Evolutionary conservation across 352 stramenopile genomes (phyloP).

Genomic region (Nothophytophthora sp.): DNA sequence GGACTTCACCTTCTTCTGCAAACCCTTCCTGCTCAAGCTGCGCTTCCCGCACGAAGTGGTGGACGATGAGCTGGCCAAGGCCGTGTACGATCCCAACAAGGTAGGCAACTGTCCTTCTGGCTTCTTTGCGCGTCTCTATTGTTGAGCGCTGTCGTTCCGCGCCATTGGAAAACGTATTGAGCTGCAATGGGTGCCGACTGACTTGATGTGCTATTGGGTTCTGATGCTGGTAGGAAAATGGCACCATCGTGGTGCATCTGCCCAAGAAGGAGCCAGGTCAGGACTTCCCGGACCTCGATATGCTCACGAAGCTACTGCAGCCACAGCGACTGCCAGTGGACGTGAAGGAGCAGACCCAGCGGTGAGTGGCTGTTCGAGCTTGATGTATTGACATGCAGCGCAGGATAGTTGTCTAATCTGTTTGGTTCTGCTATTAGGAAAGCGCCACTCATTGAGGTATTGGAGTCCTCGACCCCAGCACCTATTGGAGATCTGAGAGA

Average conservation of each 20-base stretch:
- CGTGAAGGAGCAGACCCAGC: conserved; percentile 26
- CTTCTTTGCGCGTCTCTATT: too few species aligned
- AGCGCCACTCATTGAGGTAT: conserved; percentile 83
- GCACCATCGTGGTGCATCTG: conserved; percentile 92
- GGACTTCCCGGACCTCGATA: conserved; percentile 92
- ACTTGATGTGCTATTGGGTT: too few species aligned
- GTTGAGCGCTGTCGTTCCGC: too few species aligned
- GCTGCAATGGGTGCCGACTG: conserved; percentile 1
- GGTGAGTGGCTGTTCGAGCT: conserved; percentile 22
- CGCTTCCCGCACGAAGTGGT: conserved; percentile 90
- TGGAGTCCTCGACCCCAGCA: conserved; percentile 37
- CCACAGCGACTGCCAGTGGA: conserved; percentile 47
- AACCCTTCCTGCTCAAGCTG: conserved; percentile 98
- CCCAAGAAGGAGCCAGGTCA: conserved; percentile 87
- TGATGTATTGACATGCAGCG: neutral
- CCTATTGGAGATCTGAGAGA: conserved; percentile 26
- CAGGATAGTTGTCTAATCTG: neutral
- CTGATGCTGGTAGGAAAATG: conserved; percentile 73
- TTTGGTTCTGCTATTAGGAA: conserved; percentile 25
- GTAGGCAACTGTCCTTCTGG: conserved; percentile 23
- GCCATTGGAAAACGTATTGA: too few species aligned
- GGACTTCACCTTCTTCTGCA: conserved; percentile 96
- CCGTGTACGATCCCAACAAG: conserved; percentile 91
- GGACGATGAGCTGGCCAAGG: conserved; percentile 90
- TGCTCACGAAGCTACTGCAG: conserved; percentile 91